Base-by-base conservation (phyloP, 768 basidiomycete genomes). In the Mycena venus region DNA sequence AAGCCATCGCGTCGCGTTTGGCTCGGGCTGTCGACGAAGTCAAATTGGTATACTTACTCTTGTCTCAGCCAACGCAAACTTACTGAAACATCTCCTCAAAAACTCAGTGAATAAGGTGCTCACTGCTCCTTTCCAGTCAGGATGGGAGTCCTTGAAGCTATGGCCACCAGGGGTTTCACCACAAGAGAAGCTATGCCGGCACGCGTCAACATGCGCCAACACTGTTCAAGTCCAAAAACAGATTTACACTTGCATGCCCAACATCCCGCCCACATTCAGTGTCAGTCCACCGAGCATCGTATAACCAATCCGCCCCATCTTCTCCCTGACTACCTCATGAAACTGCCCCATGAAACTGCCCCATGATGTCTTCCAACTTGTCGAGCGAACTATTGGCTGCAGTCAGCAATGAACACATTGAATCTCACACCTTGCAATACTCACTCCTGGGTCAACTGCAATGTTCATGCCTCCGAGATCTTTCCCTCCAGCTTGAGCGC, bases 311-410 rank as follows among this genome's bases (percentile, higher is more conserved):
- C 59, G 53, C 1, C 68, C 68, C n/a, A 59, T 70, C 32, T 60
- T 60, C 56, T 58, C 42, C 8, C 4, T 3, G 4, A 62, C 40
- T 2, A 25, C 12, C 15, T 32, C 3, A 17, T 70, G 68, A 3
- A 70, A 5, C 0, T 25, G n/a, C n/a, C n/a, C n/a, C n/a, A 6
- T 3, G 7, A 10, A 15, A 70, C 14, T 10, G 62, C 21, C 2
- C 40, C 68, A 5, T 70, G 40, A n/a, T n/a, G n/a, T n/a, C n/a
- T n/a, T n/a, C n/a, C 25, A 70, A 5, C 32, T 70, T 23, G 12
- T 70, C 47, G 3, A 70, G 15, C 49, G 59, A 49, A 17, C 68
- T 70, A n/a, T n/a, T n/a, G n/a, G n/a, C n/a, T n/a, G n/a, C n/a
- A n/a, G n/a, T n/a, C n/a, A n/a, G n/a, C n/a, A n/a, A n/a, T n/a